phyloP scores from a whole-genome alignment of 805 yeast genomes.

The Scheffersomyces spartinae region DNA sequence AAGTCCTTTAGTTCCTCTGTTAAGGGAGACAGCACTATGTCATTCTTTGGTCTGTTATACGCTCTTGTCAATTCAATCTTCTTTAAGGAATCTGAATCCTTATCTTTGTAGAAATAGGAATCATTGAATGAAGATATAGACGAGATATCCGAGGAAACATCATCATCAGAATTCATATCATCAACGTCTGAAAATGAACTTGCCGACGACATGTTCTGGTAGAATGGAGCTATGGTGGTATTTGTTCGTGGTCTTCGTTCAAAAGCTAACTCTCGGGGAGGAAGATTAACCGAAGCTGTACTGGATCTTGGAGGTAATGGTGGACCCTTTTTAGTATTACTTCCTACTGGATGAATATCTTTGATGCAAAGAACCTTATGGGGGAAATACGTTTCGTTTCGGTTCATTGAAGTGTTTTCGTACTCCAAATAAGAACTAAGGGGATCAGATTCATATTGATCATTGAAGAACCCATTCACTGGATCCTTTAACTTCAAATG shows the following conservation, averaged over 20 bases:
- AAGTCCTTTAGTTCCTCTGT: conserved; percentile 2
- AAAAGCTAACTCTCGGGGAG: conserved; percentile 1
- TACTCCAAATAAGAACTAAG: conserved; percentile 16
- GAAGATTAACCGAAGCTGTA: conserved; percentile 5
- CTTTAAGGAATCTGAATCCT: too few relatives aligned
- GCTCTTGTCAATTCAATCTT: too few relatives aligned
- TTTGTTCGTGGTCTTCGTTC: conserved; percentile 1
- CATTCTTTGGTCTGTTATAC: too few relatives aligned
- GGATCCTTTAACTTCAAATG: conserved; percentile 16
- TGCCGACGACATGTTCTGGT: conserved; percentile 4
- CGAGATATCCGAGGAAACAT: too few relatives aligned
- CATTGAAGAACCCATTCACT: conserved; percentile 19
- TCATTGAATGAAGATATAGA: too few relatives aligned
- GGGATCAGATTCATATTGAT: conserved; percentile 19
- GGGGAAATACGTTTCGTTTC: conserved; percentile 19
- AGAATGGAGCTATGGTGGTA: conserved; percentile 1
- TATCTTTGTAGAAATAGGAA: conserved; percentile 22
- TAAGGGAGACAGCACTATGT: conserved; percentile 1
- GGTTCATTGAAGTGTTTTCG: conserved; percentile 13
- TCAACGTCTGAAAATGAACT: conserved; percentile 8
- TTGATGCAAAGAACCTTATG: conserved; percentile 6
- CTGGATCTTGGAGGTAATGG: conserved; percentile 23
- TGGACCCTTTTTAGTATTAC: conserved; percentile 8
- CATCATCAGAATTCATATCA: conserved; percentile 11
- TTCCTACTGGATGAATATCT: conserved; percentile 2